Evolutionary conservation across 768 basidiomycete genomes (phyloP), one percentile per base, ranked within the genome.

Genomic region (Lactarius sp.): DNA sequence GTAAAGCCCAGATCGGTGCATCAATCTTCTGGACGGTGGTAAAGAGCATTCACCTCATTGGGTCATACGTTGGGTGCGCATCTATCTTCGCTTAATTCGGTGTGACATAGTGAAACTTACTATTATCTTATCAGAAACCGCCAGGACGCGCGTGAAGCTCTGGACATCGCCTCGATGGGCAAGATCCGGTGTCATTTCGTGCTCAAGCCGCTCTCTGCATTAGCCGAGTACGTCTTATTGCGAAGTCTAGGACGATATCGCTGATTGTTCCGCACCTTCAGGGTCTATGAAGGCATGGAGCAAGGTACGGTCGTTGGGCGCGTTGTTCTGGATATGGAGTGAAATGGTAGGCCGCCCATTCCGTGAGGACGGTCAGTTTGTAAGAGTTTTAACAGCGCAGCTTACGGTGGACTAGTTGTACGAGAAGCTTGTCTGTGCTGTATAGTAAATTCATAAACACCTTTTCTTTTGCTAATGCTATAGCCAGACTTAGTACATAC

Each of bases 81-180:
- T 34, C 5, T 5, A 18, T 22, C 1, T 3, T 22, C 4, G 9
- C n/a, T 33, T 4, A 14, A 6, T 41, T 7, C 13, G 20, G 22
- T 8, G 41, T 37, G 36, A 47, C 34, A 10, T 4, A 18, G 6
- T 20, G 37, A 41, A 44, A 31, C 22, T 9, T 56, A 34, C 12
- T 16, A 5, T 44, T 4, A 14, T 13, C 8, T n/a, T 49, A 77
- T 80, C 14, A 85, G 90, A 1, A 92, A 92, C 74, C 83, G 89
- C 44, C 91, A 93, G 73, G 94, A 95, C 70, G 85, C 92, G 3
- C 73, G 81, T 10, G 93, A 96, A 73, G 89, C 94, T 0, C 75
- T 95, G 50, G 81, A 84, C 2, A 85, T 94, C 53, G 92, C 91
- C 1, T 81, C 85, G 0, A 71, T 77, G 39, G 90, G 90, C 14